Conservation (phyloP, 495 filamentous ascomycete genomes). For the Hypoxylon cercidicola region DNA sequence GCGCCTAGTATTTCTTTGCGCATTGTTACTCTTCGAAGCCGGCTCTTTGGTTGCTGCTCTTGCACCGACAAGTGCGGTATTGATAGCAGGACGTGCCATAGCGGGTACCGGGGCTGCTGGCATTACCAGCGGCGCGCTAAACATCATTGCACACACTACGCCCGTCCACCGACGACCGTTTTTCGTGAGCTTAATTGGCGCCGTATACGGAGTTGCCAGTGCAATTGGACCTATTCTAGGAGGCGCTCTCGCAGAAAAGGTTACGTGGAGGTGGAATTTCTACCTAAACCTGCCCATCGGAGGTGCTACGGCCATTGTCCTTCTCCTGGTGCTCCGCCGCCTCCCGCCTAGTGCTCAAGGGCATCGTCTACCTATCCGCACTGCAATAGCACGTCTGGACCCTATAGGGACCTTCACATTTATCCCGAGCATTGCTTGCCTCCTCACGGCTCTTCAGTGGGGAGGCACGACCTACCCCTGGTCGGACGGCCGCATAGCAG, state of each 20-base stretch:
- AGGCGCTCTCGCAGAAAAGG: slow-evolving; percentile 54
- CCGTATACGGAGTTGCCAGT: slow-evolving; percentile 70
- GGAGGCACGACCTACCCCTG: slow-evolving; percentile 72
- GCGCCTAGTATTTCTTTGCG: slow-evolving; percentile 49
- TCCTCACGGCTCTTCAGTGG: slow-evolving; percentile 80
- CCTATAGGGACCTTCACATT: slow-evolving; percentile 67
- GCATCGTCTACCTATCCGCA: too few relatives aligned
- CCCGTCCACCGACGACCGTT: too few relatives aligned
- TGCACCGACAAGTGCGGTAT: slow-evolving; percentile 50
- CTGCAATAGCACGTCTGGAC: too few relatives aligned
- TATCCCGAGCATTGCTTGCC: slow-evolving; percentile 69
- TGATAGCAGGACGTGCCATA: slow-evolving; percentile 58
- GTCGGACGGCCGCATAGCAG: slow-evolving; percentile 68
- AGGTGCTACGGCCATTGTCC: slow-evolving; percentile 56
- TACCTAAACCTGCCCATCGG: slow-evolving; percentile 74
- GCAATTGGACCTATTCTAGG: slow-evolving; percentile 71
- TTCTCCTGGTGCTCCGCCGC: background rate
- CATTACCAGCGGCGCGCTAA: slow-evolving; percentile 39
- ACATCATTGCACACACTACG: too few relatives aligned
- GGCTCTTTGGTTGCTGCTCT: slow-evolving; percentile 55
- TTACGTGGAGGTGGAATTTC: slow-evolving; percentile 77
- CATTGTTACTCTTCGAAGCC: slow-evolving; percentile 59
- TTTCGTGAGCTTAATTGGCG: slow-evolving; percentile 43
- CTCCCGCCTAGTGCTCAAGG: too few relatives aligned
- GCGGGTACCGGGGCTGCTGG: slow-evolving; percentile 52